Percentiles rank a stretch among this genome's conserved stretches.
Evolutionary conservation across 176 grass and related monocot genomes (phyloP).

Genomic region (barley (Hordeum vulgare)): MorexV3_pseudomolecules_assembly NC_058523.1:136212591-136213090

Average conservation of each 20-base stretch:
- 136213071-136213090: constrained; percentile 37
- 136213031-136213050: constrained; percentile 83
- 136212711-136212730: constrained; percentile 51
- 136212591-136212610: constrained; percentile 9
- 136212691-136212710: constrained; percentile 50
- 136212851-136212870: constrained; percentile 63
- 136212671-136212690: constrained; percentile 7
- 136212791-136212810: constrained; percentile 73
- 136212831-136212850: constrained; percentile 52
- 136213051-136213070: constrained; percentile 49
- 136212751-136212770: constrained; percentile 33
- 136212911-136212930: constrained; percentile 73
- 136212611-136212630: constrained; percentile 8
- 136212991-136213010: constrained; percentile 48
- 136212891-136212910: constrained; percentile 62
- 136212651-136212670: constrained; percentile 9
- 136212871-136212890: constrained; percentile 75
- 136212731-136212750: neutral
- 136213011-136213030: constrained; percentile 68
- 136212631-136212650: constrained; percentile 28
- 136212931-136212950: constrained; percentile 44
- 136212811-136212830: constrained; percentile 75
- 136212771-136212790: constrained; percentile 68
- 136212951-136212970: constrained; percentile 55
- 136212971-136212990: constrained; percentile 57